Conservation (phyloP, 2,329 filamentous ascomycete species). For the Fusarium beomiforme region DNA sequence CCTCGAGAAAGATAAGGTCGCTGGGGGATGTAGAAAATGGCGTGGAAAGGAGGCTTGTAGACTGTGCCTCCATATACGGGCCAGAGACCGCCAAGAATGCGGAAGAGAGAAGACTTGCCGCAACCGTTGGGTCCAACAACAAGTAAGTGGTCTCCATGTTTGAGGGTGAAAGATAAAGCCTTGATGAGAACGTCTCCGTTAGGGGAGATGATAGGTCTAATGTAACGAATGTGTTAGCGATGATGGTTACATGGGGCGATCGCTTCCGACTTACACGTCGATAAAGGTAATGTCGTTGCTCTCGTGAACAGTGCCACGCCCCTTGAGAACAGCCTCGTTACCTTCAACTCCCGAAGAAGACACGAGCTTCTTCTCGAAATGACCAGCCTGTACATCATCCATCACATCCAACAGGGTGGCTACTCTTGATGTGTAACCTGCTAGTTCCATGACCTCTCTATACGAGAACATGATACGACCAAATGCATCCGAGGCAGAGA, state of each 20-base stretch:
- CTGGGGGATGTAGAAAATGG: slow-evolving; percentile 98
- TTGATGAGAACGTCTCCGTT: slow-evolving; percentile 93
- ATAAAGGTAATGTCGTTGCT: slow-evolving; percentile 86
- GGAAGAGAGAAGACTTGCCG: slow-evolving; percentile 95
- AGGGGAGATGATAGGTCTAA: slow-evolving; percentile 88
- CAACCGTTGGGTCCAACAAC: slow-evolving; percentile 98
- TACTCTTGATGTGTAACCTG: slow-evolving; percentile 93
- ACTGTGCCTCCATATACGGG: slow-evolving; percentile 96
- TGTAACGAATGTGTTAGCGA: slow-evolving; percentile 25
- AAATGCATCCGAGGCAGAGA: slow-evolving; percentile 95
- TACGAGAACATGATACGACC: slow-evolving; percentile 98
- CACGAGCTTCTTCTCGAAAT: slow-evolving; percentile 96
- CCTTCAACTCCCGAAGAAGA: slow-evolving; percentile 84
- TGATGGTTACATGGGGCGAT: not conserved
- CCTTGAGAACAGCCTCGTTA: slow-evolving; percentile 83
- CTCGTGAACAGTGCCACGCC: slow-evolving; percentile 83
- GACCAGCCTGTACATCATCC: slow-evolving; percentile 88
- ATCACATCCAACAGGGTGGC: slow-evolving; percentile 92
- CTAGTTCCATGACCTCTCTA: slow-evolving; percentile 95
- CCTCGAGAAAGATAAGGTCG: slow-evolving; percentile 92
- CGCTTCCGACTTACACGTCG: slow-evolving; percentile 69
- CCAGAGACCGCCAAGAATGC: slow-evolving; percentile 96
- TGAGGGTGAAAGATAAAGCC: slow-evolving; percentile 86
- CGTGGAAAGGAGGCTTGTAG: slow-evolving; percentile 87
- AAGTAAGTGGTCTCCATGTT: slow-evolving; percentile 87